A percentile compares a stretch with the other conserved stretches of the same genome.
Evolutionary conservation across 495 filamentous ascomycete genomes (phyloP).

Genomic region (Podospora didyma): DNA sequence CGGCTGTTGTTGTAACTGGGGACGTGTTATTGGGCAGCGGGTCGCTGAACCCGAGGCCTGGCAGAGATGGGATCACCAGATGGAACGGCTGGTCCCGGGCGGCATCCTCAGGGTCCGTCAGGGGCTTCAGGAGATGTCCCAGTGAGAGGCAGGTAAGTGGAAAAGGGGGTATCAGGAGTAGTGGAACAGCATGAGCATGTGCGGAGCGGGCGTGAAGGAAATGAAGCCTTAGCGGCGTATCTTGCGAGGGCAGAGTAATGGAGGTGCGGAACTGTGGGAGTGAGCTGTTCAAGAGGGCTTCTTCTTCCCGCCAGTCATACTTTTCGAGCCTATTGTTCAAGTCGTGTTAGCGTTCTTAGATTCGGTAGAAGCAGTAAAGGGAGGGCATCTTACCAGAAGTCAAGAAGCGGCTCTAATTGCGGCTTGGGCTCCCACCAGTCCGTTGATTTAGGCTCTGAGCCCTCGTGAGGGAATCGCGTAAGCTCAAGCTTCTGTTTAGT

Average conservation of each 20-base stretch:
- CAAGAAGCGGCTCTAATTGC: slow-evolving; percentile 46
- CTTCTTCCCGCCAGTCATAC: slow-evolving; percentile 58
- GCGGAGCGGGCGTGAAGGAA: slow-evolving; percentile 54
- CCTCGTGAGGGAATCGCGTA: slow-evolving; percentile 50
- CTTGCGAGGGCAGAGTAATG: slow-evolving; percentile 33
- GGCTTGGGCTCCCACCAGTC: slow-evolving; percentile 48
- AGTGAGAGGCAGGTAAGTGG: slow-evolving; percentile 69
- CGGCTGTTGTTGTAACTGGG: slow-evolving; percentile 52
- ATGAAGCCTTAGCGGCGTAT: slow-evolving; percentile 40
- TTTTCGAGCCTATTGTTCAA: slow-evolving; percentile 46
- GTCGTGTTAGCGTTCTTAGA: not conserved
- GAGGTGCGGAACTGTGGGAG: slow-evolving; percentile 59
- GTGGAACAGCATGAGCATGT: slow-evolving; percentile 48
- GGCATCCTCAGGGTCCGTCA: slow-evolving; percentile 44
- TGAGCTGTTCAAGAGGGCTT: slow-evolving; percentile 48
- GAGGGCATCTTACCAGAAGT: slow-evolving; percentile 45
- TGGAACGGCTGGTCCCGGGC: slow-evolving; percentile 55
- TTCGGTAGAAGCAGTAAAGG: not conserved
- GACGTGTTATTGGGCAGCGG: slow-evolving; percentile 53
- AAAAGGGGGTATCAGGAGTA: slow-evolving; percentile 64
- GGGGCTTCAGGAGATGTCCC: slow-evolving; percentile 55
- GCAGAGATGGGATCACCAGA: slow-evolving; percentile 65
- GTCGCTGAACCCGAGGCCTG: slow-evolving; percentile 69
- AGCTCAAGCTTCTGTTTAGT: slow-evolving; percentile 53
- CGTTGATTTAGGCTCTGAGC: slow-evolving; percentile 26